Evolutionary conservation across 176 grass and related monocot species (phyloP), one percentile per base, ranked within the genome.

Genomic region (Dactylis glomerata): DNA sequence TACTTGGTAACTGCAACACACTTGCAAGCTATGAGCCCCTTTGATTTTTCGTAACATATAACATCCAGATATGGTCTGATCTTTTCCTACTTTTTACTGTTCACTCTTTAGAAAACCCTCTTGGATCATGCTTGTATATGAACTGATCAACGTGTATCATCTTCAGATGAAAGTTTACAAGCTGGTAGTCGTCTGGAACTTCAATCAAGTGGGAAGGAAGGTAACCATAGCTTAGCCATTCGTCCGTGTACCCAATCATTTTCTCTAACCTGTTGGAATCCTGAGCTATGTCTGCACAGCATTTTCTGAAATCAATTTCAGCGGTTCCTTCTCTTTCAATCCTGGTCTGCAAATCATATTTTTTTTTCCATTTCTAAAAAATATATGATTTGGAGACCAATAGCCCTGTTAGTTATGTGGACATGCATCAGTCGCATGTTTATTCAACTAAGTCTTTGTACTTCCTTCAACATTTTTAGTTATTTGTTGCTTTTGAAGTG

Each of bases 131-230:
- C 6, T 32, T 66, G 5, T 24, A 42, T 44, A 3, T 14, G 14
- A 71, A 14, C 68, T 42, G 11, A 42, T 24, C 36, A 41, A 44
- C 68, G 7, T 71, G 37, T 71, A n/a, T 40, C 66, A 68, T 12
- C n/a, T 71, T 71, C 38, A 71, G 37, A 71, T 71, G 68, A 71
- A 71, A 71, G 37, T 24, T 71, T 42, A 41, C 68, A 71, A 8
- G 68, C 68, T 71, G 68, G 68, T 71, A 58, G 3, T 58, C 17
- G 17, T 19, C 22, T 71, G 68, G 38, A 71, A 71, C 68, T 69
- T 69, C 34, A 69, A 6, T 69, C 36, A 40, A 69, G 36, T 69
- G 66, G 36, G 20, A 69, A 69, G 36, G 20, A 23, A 69, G 34
- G 66, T 69, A 69, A 34, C 62, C 62, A 0, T 65, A 3, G 30